Evolutionary conservation across 2,329 filamentous ascomycete species (phyloP).

Genomic region (Verticillium nonalfalfae): DNA sequence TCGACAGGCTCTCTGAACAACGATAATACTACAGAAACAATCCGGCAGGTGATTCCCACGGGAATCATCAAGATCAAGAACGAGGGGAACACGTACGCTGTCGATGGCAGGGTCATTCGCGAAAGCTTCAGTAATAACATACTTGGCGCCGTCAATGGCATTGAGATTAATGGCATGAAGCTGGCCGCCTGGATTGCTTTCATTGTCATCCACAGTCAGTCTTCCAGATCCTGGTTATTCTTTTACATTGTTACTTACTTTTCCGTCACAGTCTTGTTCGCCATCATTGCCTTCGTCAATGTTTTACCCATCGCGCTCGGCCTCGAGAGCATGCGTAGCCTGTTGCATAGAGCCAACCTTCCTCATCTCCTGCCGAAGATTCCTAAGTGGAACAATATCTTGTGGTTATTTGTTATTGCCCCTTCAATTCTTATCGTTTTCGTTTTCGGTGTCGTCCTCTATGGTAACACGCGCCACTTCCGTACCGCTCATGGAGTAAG

Average conservation of each 20-base stretch:
- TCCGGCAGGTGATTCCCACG: conserved; percentile 17
- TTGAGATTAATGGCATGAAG: conserved; percentile 12
- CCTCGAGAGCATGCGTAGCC: conserved; percentile 17
- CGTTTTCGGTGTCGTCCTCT: conserved; percentile 18
- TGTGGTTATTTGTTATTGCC: conserved; percentile 17
- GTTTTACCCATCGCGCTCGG: conserved; percentile 20
- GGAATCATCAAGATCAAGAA: conserved; percentile 18
- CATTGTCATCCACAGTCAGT: conserved; percentile 18
- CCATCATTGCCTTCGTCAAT: conserved; percentile 16
- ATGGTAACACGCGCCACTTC: conserved; percentile 17
- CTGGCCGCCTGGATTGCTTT: conserved; percentile 11
- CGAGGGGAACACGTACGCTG: conserved; percentile 17
- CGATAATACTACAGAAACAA: conserved; percentile 5
- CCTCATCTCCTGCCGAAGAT: conserved; percentile 16
- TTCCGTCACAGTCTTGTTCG: conserved; percentile 13
- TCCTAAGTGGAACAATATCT: conserved; percentile 15
- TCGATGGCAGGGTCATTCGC: conserved; percentile 16
- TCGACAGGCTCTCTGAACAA: conserved; percentile 3
- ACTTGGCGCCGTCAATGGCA: conserved; percentile 11
- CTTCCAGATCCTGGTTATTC: neutral
- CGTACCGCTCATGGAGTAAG: conserved; percentile 21
- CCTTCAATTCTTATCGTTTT: conserved; percentile 17
- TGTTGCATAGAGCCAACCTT: conserved; percentile 16
- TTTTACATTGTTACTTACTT: neutral
- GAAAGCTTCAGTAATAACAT: conserved; percentile 13